A percentile compares a stretch with the other conserved stretches of the same genome.
These are phyloP conservation scores for Triglochin maritima DNA, from an alignment of 106 monocot species.

Conservation along the genomic window DNA sequence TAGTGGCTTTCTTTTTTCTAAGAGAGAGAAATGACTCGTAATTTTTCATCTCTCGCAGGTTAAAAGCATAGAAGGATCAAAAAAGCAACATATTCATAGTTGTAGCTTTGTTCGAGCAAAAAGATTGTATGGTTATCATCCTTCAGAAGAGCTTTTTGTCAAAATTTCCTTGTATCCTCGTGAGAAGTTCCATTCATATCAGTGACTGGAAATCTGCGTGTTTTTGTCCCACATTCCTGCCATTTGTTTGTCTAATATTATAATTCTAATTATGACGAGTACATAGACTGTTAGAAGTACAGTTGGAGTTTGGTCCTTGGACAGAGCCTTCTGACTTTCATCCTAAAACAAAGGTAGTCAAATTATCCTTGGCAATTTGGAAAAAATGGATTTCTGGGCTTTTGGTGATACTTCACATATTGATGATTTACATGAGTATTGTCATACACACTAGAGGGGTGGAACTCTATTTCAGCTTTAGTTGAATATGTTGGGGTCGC, in stretches of 20 bases:
- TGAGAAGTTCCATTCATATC: not conserved
- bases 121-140: constrained; percentile 80
- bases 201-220: not conserved
- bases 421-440: too few relatives aligned
- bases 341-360: too few relatives aligned
- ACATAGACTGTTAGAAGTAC: too few relatives aligned
- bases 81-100: constrained; percentile 77
- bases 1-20: not conserved
- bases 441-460: too few relatives aligned
- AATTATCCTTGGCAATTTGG: too few relatives aligned
- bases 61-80: constrained; percentile 28
- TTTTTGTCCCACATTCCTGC: not conserved
- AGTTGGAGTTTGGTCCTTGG: too few relatives aligned
- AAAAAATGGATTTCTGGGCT: too few relatives aligned
- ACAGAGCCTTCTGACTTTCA: too few relatives aligned
- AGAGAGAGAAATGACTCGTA: not conserved
- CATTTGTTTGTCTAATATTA: not conserved
- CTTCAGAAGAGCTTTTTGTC: constrained; percentile 70
- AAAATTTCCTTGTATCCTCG: constrained; percentile 86
- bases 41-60: constrained; percentile 13
- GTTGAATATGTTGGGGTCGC: too few relatives aligned
- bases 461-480: too few relatives aligned
- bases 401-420: too few relatives aligned
- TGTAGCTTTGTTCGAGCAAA: constrained; percentile 81
- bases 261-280: not conserved